These are phyloP conservation scores for Draba incana DNA, from an alignment of 345 rosid genomes.

Conservation along the genomic window DNA sequence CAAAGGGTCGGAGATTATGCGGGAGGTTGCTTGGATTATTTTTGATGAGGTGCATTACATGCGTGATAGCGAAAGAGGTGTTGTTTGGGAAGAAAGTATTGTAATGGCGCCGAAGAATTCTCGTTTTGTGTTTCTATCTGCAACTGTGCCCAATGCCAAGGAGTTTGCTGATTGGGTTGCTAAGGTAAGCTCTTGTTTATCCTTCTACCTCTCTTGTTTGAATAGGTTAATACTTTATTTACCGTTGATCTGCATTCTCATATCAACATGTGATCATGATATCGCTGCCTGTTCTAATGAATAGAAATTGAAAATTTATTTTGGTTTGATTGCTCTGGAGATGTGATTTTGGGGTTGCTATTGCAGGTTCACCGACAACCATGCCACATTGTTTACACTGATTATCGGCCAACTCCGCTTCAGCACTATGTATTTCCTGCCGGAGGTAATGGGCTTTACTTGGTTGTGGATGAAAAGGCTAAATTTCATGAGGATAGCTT, in stretches of 20 bases:
- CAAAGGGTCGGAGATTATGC: conserved; percentile 86
- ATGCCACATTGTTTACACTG: conserved; percentile 97
- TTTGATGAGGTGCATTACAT: conserved; percentile 99
- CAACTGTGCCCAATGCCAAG: conserved; percentile 98
- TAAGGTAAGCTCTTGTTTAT: conserved; percentile 57
- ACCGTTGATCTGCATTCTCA: not conserved
- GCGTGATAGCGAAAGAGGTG: conserved; percentile 99
- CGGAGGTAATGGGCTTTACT: conserved; percentile 87
- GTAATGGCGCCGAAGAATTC: conserved; percentile 98
- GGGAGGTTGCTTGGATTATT: conserved; percentile 97
- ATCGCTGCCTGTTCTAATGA: conserved; percentile 9
- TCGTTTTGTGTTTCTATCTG: conserved; percentile 92
- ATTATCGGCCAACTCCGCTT: conserved; percentile 98
- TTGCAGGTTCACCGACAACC: conserved; percentile 94
- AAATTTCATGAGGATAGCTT: conserved; percentile 94
- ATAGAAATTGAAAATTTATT: not conserved
- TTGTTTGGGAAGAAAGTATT: conserved; percentile 99
- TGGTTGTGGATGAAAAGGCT: conserved; percentile 93
- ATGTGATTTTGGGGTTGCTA: conserved; percentile 21
- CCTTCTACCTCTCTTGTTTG: not conserved
- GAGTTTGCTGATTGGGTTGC: conserved; percentile 99
- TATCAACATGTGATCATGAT: conserved; percentile 8
- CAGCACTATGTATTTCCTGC: conserved; percentile 96
- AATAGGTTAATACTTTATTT: not conserved
- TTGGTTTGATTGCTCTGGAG: conserved; percentile 10